Evolutionary conservation across 2,329 filamentous ascomycete genomes (phyloP), one percentile per base, ranked within the genome.

Genomic region (Cladosporium phlei): DNA sequence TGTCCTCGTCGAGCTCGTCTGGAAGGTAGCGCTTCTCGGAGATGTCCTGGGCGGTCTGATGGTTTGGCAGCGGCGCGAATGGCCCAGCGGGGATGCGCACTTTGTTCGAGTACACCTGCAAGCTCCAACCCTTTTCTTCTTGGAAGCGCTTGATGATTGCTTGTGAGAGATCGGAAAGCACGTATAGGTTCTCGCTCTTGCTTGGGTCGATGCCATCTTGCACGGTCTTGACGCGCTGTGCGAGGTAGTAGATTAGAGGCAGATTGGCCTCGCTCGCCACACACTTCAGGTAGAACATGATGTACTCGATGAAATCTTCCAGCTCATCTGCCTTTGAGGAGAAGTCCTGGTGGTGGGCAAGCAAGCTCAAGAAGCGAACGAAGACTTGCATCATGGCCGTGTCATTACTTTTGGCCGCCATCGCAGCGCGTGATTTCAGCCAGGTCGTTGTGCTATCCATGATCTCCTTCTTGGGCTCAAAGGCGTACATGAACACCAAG

Each of bases 341-440:
- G 56, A 91, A 96, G 65, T 98, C 93, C 1, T 90, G 90, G 64
- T 98, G 93, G 63, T 97, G 91, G 4, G 91, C 90, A 33, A 98
- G 76, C 33, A 98, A 71, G 38, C 89, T 93, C 43, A 98, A 74
- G 25, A 97, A 77, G 7, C 93, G 82, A 20, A 86, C 82, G 62
- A 97, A 86, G 10, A 85, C 78, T 17, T 82, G 79, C 66, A 97
- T 91, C 71, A 98, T 80, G 10, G 85, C 75, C 8, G 76, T 80
- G 24, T 71, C 68, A 48, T 70, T 66, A 55, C 67, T 67, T 40
- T 74, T 69, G 2, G 74, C 68, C 59, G 86, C 87, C 46, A 78
- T 75, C 16, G 82, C 79, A 7, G 85, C 82, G 11, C 90, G 81
- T 34, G 90, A 91, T 42, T 86, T 83, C 40, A 97, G 80, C 90